Percentiles rank a stretch among this genome's conserved stretches.
Conservation (phyloP, 73 alveolate genomes). For the Tetrahymena borealis region DNA sequence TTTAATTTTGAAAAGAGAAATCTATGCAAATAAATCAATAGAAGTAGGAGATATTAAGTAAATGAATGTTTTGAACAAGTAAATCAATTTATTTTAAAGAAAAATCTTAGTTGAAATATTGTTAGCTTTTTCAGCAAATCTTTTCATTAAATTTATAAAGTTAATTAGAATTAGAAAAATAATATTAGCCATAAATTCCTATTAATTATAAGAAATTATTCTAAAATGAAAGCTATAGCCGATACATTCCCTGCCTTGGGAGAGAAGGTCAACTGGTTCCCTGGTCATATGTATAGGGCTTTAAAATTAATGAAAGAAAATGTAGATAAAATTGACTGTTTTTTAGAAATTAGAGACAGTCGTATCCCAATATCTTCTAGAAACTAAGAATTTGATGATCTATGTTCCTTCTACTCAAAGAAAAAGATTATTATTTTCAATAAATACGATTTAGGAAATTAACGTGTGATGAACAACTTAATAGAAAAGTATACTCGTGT, state of each 20-base stretch:
- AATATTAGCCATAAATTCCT: too few relatives aligned
- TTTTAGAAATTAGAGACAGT: slow-evolving; percentile 83
- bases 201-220: too few relatives aligned
- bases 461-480: slow-evolving; percentile 39
- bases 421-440: slow-evolving; percentile 69
- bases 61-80: too few relatives aligned
- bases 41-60: too few relatives aligned
- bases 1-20: too few relatives aligned
- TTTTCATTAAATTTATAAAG: too few relatives aligned
- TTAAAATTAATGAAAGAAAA: slow-evolving; percentile 44
- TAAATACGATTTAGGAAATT: slow-evolving; percentile 67
- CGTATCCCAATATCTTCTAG: slow-evolving; percentile 68
- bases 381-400: slow-evolving; percentile 49
- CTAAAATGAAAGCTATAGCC: background rate
- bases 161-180: too few relatives aligned
- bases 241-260: background rate
- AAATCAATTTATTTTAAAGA: too few relatives aligned
- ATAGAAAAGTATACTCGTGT: slow-evolving; percentile 49
- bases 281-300: slow-evolving; percentile 90
- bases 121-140: too few relatives aligned
- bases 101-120: too few relatives aligned
- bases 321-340: slow-evolving; percentile 55
- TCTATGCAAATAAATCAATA: too few relatives aligned
- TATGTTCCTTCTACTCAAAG: slow-evolving; percentile 34
- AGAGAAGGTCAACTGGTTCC: slow-evolving; percentile 73